Evolutionary conservation across 805 yeast genomes (phyloP), one percentile per base, ranked within the genome.

Genomic region (Wickerhamomyces chambardii): DNA sequence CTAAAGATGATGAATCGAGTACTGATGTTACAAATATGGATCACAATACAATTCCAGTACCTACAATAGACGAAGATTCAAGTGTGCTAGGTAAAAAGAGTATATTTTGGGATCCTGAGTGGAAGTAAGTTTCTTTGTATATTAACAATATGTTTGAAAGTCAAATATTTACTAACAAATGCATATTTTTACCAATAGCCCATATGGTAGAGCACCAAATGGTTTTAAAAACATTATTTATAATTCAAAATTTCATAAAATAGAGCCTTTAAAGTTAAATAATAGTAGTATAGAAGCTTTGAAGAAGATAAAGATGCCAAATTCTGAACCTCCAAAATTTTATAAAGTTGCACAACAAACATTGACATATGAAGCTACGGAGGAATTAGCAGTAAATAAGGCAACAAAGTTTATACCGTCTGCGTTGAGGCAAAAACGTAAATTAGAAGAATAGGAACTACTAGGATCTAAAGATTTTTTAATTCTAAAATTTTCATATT

Each of bases 41-140:
- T 27, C n/a, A 27, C 6, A 14, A 7, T 15, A 27, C 24, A 8
- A 10, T 10, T 8, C 7, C 7, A 21, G 24, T 8, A 8, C 2
- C 10, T n/a, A 5, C 21, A 25, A 16, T 6, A 17, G 3, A 21
- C 4, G 26, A 29, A 35, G 29, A 48, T 37, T 31, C 32, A 11
- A n/a, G 45, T 38, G 40, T 61, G 48, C 55, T 71, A 45, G 79
- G 77, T 2, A 47, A 44, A 21, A 55, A 63, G 28, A 75, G 84
- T 7, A 60, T 76, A 2, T 79, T 70, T 48, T 77, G 73, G 52
- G 80, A 79, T 44, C 76, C 79, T 5, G 84, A 78, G 41, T 66
- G 81, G 59, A 79, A 79, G 39, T 38, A 29, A 18, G 36, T 35
- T 24, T 10, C 4, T 24, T 14, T 5, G 3, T 4, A n/a, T 6